Evolutionary conservation across 2,329 filamentous ascomycete species (phyloP).

Genomic region (Mollisia scopiformis): DNA sequence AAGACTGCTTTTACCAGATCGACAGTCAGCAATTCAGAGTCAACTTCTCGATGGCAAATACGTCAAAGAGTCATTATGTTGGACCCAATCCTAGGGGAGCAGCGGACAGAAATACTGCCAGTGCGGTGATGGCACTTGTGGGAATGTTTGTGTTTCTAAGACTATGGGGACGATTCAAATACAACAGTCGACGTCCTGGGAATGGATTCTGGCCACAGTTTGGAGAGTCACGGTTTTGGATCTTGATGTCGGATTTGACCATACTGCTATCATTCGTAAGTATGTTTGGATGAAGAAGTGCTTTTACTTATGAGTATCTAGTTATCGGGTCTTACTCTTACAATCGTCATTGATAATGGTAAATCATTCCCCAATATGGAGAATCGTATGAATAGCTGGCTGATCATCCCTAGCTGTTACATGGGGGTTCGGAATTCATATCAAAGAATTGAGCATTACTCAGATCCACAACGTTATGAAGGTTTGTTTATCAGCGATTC

Average conservation of each 20-base stretch:
- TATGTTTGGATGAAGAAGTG: neutral
- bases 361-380: neutral
- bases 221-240: constrained; percentile 12
- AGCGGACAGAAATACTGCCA: constrained; percentile 2
- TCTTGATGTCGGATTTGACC: constrained; percentile 13
- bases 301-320: too few species aligned
- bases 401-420: neutral
- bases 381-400: neutral
- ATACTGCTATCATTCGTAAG: constrained; percentile 15
- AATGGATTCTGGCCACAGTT: neutral
- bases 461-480: neutral
- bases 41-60: neutral
- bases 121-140: constrained; percentile 4
- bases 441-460: neutral
- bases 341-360: neutral
- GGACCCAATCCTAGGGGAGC: constrained; percentile 10
- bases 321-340: neutral
- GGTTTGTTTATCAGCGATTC: neutral
- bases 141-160: constrained; percentile 13
- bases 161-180: constrained; percentile 19
- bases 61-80: constrained; percentile 7
- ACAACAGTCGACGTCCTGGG: constrained; percentile 1
- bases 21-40: too few species aligned
- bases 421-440: constrained; percentile 2
- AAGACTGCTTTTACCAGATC: too few species aligned